Base-by-base conservation (phyloP, 2,329 filamentous ascomycete species). In the Botrytis hyacinthi region DNA sequence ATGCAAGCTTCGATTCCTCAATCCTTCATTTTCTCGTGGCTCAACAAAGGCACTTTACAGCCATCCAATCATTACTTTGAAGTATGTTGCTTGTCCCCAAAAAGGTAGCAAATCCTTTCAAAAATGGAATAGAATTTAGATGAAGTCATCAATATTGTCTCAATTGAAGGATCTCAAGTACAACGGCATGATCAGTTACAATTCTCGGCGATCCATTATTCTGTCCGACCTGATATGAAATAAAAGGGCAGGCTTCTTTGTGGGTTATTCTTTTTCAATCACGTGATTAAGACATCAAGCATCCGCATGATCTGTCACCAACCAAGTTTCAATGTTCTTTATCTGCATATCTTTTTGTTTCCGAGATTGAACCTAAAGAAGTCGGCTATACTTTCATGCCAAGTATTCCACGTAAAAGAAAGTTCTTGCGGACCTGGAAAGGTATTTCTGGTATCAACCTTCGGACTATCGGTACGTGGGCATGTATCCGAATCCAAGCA, bases 131-230 rank as follows among this genome's bases (percentile, higher is more conserved):
- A 18, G 20, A 42, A 67, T 40, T n/a, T n/a, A 40, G 65, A 54
- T 67, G 46, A 67, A 68, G 65, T 68, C 65, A 68, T 68, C 65
- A 54, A 40, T 18, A 7, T 22, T 37, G 9, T 54, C 37, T 68
- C n/a, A 44, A 63, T 8, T 44, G n/a, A 29, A 63, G 12, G 18
- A 44, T 44, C 16, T 22, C 6, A 32, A 32, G 26, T 44, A 29
- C 42, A 32, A n/a, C 29, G 16, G 3, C n/a, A 32, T 29, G 61
- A 44, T 63, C 65, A 54, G 1, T 22, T 40, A 46, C 6, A 22
- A n/a, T 51, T 51, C 46, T 51, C 20, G 7, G n/a, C 8, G 18
- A 26, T 51, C 46, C 46, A 8, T 40, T 40, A 4, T n/a, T 40
- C 65, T 68, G 26, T 26, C 35, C 46, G 12, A 66, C 22, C 16